Evolutionary conservation across 345 rosid genomes (phyloP), one percentile per base, ranked within the genome.

Genomic region (Lepidium africanum): DNA sequence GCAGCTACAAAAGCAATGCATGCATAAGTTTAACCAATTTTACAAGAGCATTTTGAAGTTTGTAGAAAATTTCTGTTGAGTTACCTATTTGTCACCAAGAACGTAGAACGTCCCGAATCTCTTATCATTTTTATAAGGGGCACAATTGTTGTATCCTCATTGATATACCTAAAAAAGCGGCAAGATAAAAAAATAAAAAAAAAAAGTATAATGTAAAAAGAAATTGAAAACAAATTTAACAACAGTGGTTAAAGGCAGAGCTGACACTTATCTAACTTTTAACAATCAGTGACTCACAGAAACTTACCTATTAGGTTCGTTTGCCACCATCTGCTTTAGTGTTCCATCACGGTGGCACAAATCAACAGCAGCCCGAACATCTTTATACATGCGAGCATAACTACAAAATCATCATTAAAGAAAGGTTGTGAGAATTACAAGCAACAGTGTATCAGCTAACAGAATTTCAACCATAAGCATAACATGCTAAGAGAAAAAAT

Each of bases 331-430:
- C 80, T 83, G 91, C 88, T 94, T 94, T 54, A 94, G 71, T 52
- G 97, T 94, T 76, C 97, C 99, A 80, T 94, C 97, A 15, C 97
- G 92, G 79, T 94, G 99, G 75, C 99, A 94, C 86, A 94, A 76
- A 77, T 94, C 99, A 78, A 94, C 99, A 16, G 97, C 97, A 43
- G 97, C 89, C 62, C 99, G 85, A 59, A 91, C 97, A 72, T 91
- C 99, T 75, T 83, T 87, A 74, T 94, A 94, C 91, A 94, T 87
- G 7, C 73, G 82, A 60, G 83, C 78, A 63, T 89, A 94, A 74
- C 99, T 94, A 79, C 46, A 67, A 76, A 16, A 47, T 64, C 12
- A 69, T 25, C 51, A 50, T 32, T 4, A 4, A 14, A 41, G 2
- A 12, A 75, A 30, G 12, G 36, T 41, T 13, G 35, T 12, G 51